Evolutionary conservation across 345 rosid genomes (phyloP), one percentile per base, ranked within the genome.

Genomic region (Anastatica hierochuntica): DNA sequence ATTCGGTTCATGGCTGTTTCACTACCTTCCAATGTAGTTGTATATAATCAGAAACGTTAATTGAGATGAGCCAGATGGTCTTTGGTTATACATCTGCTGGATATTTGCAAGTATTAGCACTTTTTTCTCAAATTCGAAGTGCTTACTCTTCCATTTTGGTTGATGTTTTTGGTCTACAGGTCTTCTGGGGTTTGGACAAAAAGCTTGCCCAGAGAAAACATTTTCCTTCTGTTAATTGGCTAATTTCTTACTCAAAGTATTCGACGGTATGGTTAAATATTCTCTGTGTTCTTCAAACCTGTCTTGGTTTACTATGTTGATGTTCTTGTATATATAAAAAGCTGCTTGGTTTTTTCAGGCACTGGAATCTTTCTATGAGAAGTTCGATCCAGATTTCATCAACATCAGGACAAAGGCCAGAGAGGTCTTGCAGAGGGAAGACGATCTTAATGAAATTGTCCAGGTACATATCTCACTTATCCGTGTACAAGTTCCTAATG

Each of bases 131-230:
- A n/a, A n/a, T n/a, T n/a, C 14, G 24, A 31, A 29, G 30, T 43
- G 43, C 53, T 66, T 10, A 59, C 55, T 36, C 36, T 52, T 45
- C 30, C 59, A 54, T 31, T 26, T 48, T 26, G 12, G 30, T 51
- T 53, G 14, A 8, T 10, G 39, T 34, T 43, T 6, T 10, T 48
- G n/a, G n/a, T 48, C 60, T 69, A 56, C 79, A 94, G 99, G 99
- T 94, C 62, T 94, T 94, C 77, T 94, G 99, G 99, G 99, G 99
- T 72, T 78, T 94, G 70, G 99, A 94, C 75, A 94, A 94, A 84
- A 94, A 94, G 75, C 94, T 94, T 72, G 97, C 99, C n/a, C 99
- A 88, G 76, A 82, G 99, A 72, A 94, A 94, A 63, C 99, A 94
- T 82, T 94, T 94, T 49, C 99, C 99, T 45, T 92, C 99, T 57